Percentiles rank a stretch among this genome's conserved stretches.
These are phyloP conservation scores for Neofusicoccum sp. DNA, from an alignment of 2,329 filamentous ascomycete genomes.

Conservation along the genomic window DNA sequence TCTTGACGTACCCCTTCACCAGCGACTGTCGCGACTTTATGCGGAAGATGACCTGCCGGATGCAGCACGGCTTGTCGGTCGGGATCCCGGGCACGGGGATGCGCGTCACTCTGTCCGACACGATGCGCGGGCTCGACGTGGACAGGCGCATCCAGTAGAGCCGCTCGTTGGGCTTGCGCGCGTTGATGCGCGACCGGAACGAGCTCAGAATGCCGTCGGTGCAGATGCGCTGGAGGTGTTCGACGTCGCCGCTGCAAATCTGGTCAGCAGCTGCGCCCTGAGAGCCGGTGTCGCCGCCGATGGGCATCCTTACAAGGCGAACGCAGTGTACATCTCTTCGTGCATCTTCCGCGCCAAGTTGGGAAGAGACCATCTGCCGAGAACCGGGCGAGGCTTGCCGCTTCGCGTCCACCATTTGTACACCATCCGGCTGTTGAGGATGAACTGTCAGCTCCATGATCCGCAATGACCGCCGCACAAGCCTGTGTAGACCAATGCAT, in stretches of 20 bases:
- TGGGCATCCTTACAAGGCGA: slow-evolving; percentile 48
- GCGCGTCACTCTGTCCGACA: slow-evolving; percentile 57
- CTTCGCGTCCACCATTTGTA: slow-evolving; percentile 25
- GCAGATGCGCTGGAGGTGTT: slow-evolving; percentile 48
- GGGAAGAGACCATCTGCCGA: slow-evolving; percentile 40
- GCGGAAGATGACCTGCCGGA: slow-evolving; percentile 64
- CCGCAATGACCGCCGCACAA: slow-evolving; percentile 1
- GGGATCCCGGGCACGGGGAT: slow-evolving; percentile 43
- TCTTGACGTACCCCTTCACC: neutral
- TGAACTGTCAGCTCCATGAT: slow-evolving; percentile 2
- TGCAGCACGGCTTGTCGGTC: slow-evolving; percentile 33
- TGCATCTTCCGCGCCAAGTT: slow-evolving; percentile 64
- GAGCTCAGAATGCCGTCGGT: slow-evolving; percentile 54
- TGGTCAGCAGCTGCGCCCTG: neutral
- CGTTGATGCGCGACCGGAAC: slow-evolving; percentile 58
- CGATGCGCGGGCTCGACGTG: slow-evolving; percentile 50
- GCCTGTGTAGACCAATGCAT: neutral
- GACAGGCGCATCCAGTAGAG: slow-evolving; percentile 47
- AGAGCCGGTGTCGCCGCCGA: neutral
- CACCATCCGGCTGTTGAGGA: slow-evolving; percentile 9
- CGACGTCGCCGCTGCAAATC: neutral
- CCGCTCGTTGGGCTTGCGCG: slow-evolving; percentile 50
- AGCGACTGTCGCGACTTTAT: slow-evolving; percentile 59
- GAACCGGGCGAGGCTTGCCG: slow-evolving; percentile 39
- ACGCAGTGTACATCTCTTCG: slow-evolving; percentile 61